These are phyloP conservation scores for Schrenkiella parvula DNA, from an alignment of 345 rosid genomes.

Conservation along the genomic window DNA sequence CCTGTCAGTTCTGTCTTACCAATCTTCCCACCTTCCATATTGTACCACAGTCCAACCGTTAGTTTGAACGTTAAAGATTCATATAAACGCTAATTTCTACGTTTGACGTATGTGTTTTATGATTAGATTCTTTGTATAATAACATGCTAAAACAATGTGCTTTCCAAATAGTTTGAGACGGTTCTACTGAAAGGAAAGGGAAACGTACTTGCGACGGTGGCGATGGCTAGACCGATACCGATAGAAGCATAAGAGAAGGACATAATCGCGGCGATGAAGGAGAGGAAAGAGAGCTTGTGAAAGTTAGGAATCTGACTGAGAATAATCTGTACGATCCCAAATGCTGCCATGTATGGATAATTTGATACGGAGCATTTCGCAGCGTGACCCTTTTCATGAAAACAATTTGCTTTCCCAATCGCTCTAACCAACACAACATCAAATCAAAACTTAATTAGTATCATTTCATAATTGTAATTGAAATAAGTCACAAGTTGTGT, in stretches of 20 bases:
- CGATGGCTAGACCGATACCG: constrained; percentile 76
- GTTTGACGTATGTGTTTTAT: neutral
- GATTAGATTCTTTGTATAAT: neutral
- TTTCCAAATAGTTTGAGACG: neutral
- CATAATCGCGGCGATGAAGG: constrained; percentile 79
- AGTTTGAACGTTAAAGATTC: neutral
- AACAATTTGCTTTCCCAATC: constrained; percentile 61
- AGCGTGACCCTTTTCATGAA: constrained; percentile 55
- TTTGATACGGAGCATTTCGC: constrained; percentile 48
- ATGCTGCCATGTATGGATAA: constrained; percentile 60
- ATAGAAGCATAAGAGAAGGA: constrained; percentile 77
- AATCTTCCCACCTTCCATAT: constrained; percentile 34
- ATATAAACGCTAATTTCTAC: neutral
- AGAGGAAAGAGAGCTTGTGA: constrained; percentile 80
- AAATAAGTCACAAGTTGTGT: neutral
- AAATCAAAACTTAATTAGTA: no score
- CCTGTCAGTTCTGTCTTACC: constrained; percentile 59
- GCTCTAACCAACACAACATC: constrained; percentile 52
- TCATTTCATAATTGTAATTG: neutral
- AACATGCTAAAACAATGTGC: neutral
- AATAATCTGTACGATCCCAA: constrained; percentile 55
- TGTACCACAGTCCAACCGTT: neutral
- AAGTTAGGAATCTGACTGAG: constrained; percentile 85
- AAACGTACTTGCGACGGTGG: constrained; percentile 35
- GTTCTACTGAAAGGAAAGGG: neutral